A percentile compares a stretch with the other conserved stretches of the same genome.
phyloP scores from a whole-genome alignment of 495 filamentous ascomycete species.

The Neurospora sp. region DNA sequence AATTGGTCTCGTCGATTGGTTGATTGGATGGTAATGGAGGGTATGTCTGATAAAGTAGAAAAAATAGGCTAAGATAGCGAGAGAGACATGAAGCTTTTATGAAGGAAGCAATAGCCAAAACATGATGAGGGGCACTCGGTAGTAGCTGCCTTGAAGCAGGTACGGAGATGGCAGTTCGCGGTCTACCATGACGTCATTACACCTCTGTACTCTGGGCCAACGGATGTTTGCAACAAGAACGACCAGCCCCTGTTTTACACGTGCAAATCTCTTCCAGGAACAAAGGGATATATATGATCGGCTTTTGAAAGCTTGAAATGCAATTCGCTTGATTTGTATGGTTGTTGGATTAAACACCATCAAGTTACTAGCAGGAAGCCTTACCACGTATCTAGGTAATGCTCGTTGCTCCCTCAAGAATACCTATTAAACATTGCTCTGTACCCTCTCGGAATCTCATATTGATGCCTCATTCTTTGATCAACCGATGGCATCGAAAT shows the following conservation, averaged over 20 bases:
- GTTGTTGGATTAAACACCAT: not conserved
- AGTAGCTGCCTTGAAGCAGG: not conserved
- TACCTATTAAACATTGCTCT: not conserved
- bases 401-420: not conserved
- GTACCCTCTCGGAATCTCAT: not conserved
- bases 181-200: not conserved
- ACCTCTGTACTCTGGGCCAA: not conserved
- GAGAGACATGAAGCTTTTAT: not conserved
- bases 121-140: not conserved
- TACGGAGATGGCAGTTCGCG: not conserved
- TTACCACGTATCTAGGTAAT: not conserved
- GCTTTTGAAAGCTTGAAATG: not conserved
- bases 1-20: not conserved
- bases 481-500: not conserved
- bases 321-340: not conserved
- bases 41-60: not conserved
- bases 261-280: not conserved
- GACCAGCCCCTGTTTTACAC: not conserved
- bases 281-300: not conserved
- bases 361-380: not conserved
- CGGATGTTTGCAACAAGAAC: not conserved
- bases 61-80: not conserved
- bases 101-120: not conserved
- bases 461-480: not conserved
- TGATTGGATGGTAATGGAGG: slow-evolving; percentile 1